Evolutionary conservation across 345 rosid genomes (phyloP), one percentile per base, ranked within the genome.

Genomic region (Xanthoceras sorbifolium): DNA sequence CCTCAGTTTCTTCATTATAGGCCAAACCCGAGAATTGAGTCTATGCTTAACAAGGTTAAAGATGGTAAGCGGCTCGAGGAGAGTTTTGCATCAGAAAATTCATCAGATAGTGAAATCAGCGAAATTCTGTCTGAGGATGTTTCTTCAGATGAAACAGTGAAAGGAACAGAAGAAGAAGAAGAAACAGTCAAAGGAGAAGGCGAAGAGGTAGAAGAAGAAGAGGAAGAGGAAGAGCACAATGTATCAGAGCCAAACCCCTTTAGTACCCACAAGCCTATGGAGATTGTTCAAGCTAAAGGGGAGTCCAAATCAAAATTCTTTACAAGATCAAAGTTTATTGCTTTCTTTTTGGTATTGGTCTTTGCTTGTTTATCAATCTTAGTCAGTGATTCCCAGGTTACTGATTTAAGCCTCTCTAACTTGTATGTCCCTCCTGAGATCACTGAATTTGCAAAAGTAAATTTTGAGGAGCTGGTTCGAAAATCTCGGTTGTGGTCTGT

Each of bases 1-100:
- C 94, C 92, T 62, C 87, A 73, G 78, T 90, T 89, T 78, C 90
- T 87, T 50, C 87, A 80, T 42, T 89, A 90, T 50, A 86, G 78
- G 62, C 94, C 92, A 2, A 92, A 90, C 79, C 94, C 90, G 9
- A 75, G 91, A 64, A 77, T 89, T 12, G 86, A 82, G 73, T 77
- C 76, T 29, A 84, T 74, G 59, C 82, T 77, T 42, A 82, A 83
- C 25, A 78, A 81, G 61, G 84, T 77, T 68, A 77, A 71, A 66
- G 88, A 82, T 36, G 79, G 89, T 22, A 79, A 79, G 76, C 84
- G 82, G 77, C 92, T 91, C 4, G 88, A 88, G 28, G 90, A 88
- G 17, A 69, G 81, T 75, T 87, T 89, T 77, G 72, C 74, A 59
- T 81, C 87, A 6, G 92, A 90, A 60, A 82, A 84, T 68, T 81